A percentile compares a stretch with the other conserved stretches of the same genome.
phyloP scores from a whole-genome alignment of 2,329 filamentous ascomycete species.

The Fusarium algeriense region DNA sequence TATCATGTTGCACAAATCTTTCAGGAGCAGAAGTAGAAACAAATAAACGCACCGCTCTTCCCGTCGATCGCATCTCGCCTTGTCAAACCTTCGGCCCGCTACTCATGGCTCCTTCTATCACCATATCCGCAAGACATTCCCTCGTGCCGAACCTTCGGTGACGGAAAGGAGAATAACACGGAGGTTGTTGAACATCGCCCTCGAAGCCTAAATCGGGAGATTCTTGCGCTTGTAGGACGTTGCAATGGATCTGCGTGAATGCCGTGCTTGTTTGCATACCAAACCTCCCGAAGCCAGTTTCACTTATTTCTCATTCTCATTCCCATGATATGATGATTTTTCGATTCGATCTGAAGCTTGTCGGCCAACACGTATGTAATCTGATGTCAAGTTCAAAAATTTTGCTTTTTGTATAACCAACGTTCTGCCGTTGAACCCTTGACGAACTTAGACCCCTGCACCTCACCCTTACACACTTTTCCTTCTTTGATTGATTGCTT shows the following conservation, averaged over 20 bases:
- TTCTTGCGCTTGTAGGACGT: conserved; percentile 43
- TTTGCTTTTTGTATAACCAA: conserved; percentile 14
- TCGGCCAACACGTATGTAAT: conserved; percentile 1
- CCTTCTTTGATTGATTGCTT: background rate
- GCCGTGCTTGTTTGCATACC: conserved; percentile 18
- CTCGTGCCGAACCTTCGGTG: conserved; percentile 32
- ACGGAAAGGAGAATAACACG: conserved; percentile 2
- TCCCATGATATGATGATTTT: background rate
- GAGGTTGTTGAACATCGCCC: conserved; percentile 25
- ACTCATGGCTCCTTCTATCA: conserved; percentile 31
- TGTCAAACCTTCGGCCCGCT: conserved; percentile 34
- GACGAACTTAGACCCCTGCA: conserved; percentile 13
- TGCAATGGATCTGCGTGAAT: background rate
- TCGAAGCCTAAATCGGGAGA: conserved; percentile 41
- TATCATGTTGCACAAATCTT: conserved; percentile 12
- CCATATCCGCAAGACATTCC: conserved; percentile 45
- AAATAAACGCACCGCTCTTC: conserved; percentile 12
- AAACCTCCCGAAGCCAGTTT: background rate
- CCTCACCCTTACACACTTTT: conserved; percentile 20
- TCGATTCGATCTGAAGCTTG: conserved; percentile 1
- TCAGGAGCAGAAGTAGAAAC: conserved; percentile 1
- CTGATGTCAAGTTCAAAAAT: background rate
- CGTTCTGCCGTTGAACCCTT: conserved; percentile 21
- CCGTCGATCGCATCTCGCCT: conserved; percentile 31
- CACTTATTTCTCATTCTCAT: background rate